Conservation (phyloP, 345 rosid species). For the thale cress (Arabidopsis thaliana) region TAIR10.1 NC_003075.7:14998501-14999000, state of each 20-base stretch:
- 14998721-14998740: conserved; percentile 18
- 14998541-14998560: conserved; percentile 46
- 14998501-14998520: conserved; percentile 3
- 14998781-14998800: not conserved
- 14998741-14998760: conserved; percentile 1
- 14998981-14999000: not conserved
- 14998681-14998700: conserved; percentile 13
- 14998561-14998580: conserved; percentile 55
- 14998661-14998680: not conserved
- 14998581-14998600: conserved; percentile 48
- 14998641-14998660: conserved; percentile 37
- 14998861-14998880: too few species aligned
- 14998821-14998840: not conserved
- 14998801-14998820: not conserved
- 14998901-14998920: too few species aligned
- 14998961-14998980: not conserved
- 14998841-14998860: too few species aligned
- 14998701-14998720: not conserved
- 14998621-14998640: conserved; percentile 26
- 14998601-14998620: conserved; percentile 43
- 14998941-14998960: not conserved
- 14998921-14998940: not conserved
- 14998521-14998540: conserved; percentile 8
- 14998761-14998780: not conserved
- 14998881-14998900: too few species aligned